phyloP scores from a whole-genome alignment of 768 basidiomycete genomes.

The Trametes punicea region DNA sequence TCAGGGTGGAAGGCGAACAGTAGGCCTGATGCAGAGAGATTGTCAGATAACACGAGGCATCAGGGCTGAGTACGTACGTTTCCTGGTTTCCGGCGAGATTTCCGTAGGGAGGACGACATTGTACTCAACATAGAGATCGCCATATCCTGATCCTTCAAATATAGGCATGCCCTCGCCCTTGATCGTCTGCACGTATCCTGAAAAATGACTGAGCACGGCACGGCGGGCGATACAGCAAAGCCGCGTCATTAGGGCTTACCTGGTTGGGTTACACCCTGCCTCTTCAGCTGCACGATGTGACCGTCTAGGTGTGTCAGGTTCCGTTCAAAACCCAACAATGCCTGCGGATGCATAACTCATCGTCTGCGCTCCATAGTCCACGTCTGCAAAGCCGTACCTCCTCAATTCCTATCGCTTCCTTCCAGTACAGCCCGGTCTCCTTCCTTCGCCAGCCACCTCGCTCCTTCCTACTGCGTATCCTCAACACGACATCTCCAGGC shows the following conservation, averaged over 20 bases:
- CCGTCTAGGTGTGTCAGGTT: slow-evolving; percentile 93
- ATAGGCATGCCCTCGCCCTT: slow-evolving; percentile 89
- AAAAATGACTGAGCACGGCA: background rate
- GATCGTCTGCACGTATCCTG: slow-evolving; percentile 83
- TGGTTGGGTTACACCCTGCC: slow-evolving; percentile 88
- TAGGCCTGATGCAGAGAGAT: slow-evolving; percentile 43
- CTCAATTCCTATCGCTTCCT: slow-evolving; percentile 84
- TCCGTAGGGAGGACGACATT: slow-evolving; percentile 83
- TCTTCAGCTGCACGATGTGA: slow-evolving; percentile 62
- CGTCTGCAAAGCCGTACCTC: slow-evolving; percentile 57
- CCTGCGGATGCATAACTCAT: slow-evolving; percentile 44
- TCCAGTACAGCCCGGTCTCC: slow-evolving; percentile 88
- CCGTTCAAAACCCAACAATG: slow-evolving; percentile 92
- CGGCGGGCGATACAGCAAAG: background rate
- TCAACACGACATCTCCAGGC: slow-evolving; percentile 86
- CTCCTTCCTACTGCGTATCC: slow-evolving; percentile 74
- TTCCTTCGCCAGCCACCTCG: slow-evolving; percentile 86
- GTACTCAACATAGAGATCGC: slow-evolving; percentile 92
- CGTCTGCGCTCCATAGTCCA: background rate
- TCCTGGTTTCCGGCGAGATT: slow-evolving; percentile 61
- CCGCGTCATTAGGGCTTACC: slow-evolving; percentile 40
- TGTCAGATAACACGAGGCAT: background rate
- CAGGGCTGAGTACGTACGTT: slow-evolving; percentile 78
- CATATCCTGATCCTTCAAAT: slow-evolving; percentile 54
- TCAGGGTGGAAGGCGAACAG: slow-evolving; percentile 46